Evolutionary conservation across 2,329 filamentous ascomycete species (phyloP).

Genomic region (Talaromyces marneffei): DNA sequence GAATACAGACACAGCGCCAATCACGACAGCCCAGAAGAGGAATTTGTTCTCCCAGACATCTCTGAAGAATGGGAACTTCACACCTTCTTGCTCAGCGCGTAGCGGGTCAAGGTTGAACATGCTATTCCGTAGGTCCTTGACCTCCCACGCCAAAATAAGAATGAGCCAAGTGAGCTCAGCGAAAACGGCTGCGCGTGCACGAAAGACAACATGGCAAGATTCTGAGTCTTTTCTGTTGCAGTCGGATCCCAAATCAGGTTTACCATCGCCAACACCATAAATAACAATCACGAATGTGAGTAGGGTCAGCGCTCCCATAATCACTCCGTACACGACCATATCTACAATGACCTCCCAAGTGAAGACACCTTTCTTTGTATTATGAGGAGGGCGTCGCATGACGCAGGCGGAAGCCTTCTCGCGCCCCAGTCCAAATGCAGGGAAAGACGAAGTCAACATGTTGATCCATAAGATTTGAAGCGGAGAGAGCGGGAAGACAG

Average conservation of each 20-base stretch:
- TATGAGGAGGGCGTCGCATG: slow-evolving; percentile 73
- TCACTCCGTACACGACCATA: slow-evolving; percentile 39
- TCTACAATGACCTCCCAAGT: slow-evolving; percentile 37
- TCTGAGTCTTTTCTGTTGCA: slow-evolving; percentile 49
- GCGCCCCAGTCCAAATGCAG: slow-evolving; percentile 78
- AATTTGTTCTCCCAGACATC: slow-evolving; percentile 69
- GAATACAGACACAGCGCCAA: slow-evolving; percentile 54
- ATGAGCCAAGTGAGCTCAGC: slow-evolving; percentile 69
- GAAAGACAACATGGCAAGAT: slow-evolving; percentile 53
- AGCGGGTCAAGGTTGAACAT: slow-evolving; percentile 60
- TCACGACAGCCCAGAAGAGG: slow-evolving; percentile 59
- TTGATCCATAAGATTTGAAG: slow-evolving; percentile 90
- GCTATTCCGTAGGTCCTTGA: slow-evolving; percentile 66
- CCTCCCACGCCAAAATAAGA: slow-evolving; percentile 72
- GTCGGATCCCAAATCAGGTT: slow-evolving; percentile 48
- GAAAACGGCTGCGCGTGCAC: slow-evolving; percentile 67
- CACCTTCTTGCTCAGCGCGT: slow-evolving; percentile 39
- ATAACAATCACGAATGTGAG: slow-evolving; percentile 36
- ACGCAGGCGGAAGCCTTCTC: slow-evolving; percentile 70
- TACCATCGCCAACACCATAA: slow-evolving; percentile 32
- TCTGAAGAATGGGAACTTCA: slow-evolving; percentile 51
- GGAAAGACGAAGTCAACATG: slow-evolving; percentile 79
- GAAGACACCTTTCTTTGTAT: slow-evolving; percentile 41
- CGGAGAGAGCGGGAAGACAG: slow-evolving; percentile 78
- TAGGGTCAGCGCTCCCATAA: slow-evolving; percentile 44